Percentiles rank a stretch among this genome's conserved stretches.
phyloP scores from a whole-genome alignment of 1,284 basidiomycete species.

The Boletellus deceptivus region DNA sequence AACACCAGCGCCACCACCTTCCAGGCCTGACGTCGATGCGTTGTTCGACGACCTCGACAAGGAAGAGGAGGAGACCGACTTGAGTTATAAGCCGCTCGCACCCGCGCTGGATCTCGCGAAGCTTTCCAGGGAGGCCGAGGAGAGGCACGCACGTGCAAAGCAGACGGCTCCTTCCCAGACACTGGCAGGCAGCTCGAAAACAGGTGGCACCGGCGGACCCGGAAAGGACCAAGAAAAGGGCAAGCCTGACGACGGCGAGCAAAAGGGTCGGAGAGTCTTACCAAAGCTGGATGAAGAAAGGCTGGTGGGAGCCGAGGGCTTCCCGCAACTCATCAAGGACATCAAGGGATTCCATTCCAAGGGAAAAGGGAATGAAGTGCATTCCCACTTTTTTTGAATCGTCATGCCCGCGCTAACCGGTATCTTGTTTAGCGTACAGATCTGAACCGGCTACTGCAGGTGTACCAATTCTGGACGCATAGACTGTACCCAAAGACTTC shows the following conservation, averaged over 20 bases:
- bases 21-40: constrained; percentile 52
- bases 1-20: constrained; percentile 17
- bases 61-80: constrained; percentile 37
- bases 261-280: constrained; percentile 51
- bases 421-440: constrained; percentile 58
- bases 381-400: constrained; percentile 16
- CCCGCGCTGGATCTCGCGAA: constrained; percentile 50
- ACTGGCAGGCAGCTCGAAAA: constrained; percentile 48
- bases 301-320: constrained; percentile 69
- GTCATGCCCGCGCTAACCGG: constrained; percentile 1
- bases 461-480: constrained; percentile 93
- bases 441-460: constrained; percentile 70
- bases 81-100: constrained; percentile 41
- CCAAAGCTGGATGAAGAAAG: constrained; percentile 71
- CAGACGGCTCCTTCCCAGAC: constrained; percentile 41
- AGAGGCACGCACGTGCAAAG: constrained; percentile 34
- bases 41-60: constrained; percentile 60
- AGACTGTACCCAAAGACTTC: constrained; percentile 84
- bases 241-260: constrained; percentile 35
- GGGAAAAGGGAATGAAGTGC: constrained; percentile 89
- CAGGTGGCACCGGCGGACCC: constrained; percentile 26
- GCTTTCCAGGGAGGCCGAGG: constrained; percentile 53
- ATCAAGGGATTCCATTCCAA: constrained; percentile 74
- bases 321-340: constrained; percentile 73
- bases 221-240: constrained; percentile 22